Conservation (phyloP, 176 grass and related monocot species). For the Eleusine coracana region DNA sequence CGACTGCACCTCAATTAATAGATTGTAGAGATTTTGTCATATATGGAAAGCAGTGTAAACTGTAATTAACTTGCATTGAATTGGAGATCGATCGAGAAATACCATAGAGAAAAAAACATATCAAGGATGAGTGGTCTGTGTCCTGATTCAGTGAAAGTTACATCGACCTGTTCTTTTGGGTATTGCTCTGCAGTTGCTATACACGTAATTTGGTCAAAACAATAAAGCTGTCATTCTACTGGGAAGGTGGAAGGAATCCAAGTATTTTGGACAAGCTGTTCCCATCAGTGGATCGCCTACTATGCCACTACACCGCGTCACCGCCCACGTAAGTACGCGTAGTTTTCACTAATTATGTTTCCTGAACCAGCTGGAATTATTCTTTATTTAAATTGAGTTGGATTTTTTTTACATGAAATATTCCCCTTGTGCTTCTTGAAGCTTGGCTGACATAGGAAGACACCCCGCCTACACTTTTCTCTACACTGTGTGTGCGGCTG, state of each 20-base stretch:
- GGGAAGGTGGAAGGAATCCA: constrained; percentile 16
- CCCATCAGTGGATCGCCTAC: not conserved
- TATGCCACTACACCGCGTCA: not conserved
- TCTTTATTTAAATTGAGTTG: not conserved
- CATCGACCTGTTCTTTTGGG: not conserved
- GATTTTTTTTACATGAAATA: not conserved
- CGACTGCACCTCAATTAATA: too few species aligned
- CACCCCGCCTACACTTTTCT: too few species aligned
- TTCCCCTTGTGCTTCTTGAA: not conserved
- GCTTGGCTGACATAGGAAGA: too few species aligned
- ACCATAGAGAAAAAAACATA: too few species aligned
- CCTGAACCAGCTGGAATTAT: not conserved
- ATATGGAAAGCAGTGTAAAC: too few species aligned
- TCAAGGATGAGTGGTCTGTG: too few species aligned
- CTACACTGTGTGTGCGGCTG: too few species aligned
- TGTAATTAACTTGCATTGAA: too few species aligned
- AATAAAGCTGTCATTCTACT: not conserved
- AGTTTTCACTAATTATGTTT: not conserved
- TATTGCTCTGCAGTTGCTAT: not conserved
- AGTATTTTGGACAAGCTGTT: not conserved
- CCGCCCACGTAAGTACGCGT: constrained; percentile 7
- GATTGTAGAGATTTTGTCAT: too few species aligned
- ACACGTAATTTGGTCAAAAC: not conserved
- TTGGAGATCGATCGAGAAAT: too few species aligned
- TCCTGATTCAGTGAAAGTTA: too few species aligned